phyloP scores from a whole-genome alignment of 192 early-diverging fungal genomes.

The Linnemannia exigua region DNA sequence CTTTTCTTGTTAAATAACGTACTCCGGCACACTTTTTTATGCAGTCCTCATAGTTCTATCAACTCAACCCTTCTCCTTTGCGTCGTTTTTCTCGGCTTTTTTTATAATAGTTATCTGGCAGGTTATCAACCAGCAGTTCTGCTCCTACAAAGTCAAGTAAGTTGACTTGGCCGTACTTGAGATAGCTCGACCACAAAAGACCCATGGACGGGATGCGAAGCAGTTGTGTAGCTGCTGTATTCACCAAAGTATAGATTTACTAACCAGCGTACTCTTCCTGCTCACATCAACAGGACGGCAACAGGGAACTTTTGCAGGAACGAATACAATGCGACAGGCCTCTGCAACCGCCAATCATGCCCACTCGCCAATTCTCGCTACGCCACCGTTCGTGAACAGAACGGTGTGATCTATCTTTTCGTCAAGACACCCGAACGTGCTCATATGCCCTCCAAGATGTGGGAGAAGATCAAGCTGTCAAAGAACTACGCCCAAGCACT shows the following conservation, averaged over 20 bases:
- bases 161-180: slow-evolving; percentile 15
- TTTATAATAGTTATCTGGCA: slow-evolving; percentile 86
- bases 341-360: slow-evolving; percentile 95
- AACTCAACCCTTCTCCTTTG: not conserved
- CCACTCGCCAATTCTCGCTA: slow-evolving; percentile 96
- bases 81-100: not conserved
- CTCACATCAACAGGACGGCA: slow-evolving; percentile 70
- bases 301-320: slow-evolving; percentile 95
- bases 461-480: slow-evolving; percentile 91
- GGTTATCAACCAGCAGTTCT: slow-evolving; percentile 96
- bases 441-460: slow-evolving; percentile 93
- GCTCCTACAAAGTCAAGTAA: slow-evolving; percentile 98
- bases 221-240: not conserved
- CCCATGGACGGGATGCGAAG: not conserved
- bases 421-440: slow-evolving; percentile 97
- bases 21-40: slow-evolving; percentile 94
- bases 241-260: not conserved
- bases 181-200: not conserved
- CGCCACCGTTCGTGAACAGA: slow-evolving; percentile 91
- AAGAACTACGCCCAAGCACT: slow-evolving; percentile 93
- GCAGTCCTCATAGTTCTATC: slow-evolving; percentile 90
- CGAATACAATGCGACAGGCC: slow-evolving; percentile 96
- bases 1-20: slow-evolving; percentile 45
- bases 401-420: slow-evolving; percentile 90
- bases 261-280: not conserved